Conservation (phyloP, 768 basidiomycete genomes). For the Termitomyces sp. region DNA sequence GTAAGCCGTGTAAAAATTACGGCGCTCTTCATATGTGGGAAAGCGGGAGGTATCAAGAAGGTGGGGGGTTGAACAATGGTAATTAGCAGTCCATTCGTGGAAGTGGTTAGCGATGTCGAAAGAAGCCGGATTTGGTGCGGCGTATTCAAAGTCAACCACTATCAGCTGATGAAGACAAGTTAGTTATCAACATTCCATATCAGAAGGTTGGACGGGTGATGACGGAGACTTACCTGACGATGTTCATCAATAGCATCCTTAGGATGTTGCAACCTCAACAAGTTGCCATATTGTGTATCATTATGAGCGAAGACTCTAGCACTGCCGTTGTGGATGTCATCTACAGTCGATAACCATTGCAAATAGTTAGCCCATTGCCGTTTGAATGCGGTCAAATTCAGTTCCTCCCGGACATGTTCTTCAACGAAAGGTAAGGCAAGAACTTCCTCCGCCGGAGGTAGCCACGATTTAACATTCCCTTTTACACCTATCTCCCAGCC, state of each 20-base stretch:
- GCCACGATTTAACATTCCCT: constrained; percentile 69
- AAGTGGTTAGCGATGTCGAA: constrained; percentile 98
- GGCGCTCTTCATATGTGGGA: constrained; percentile 66
- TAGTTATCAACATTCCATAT: neutral
- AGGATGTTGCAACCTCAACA: constrained; percentile 62
- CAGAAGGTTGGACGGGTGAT: neutral
- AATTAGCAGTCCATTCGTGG: constrained; percentile 95
- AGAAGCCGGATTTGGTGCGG: constrained; percentile 84
- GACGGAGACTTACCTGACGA: constrained; percentile 50
- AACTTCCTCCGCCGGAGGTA: constrained; percentile 67
- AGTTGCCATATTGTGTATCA: constrained; percentile 93
- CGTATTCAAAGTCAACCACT: constrained; percentile 98
- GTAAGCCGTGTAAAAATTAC: constrained; percentile 85
- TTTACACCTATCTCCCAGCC: constrained; percentile 55
- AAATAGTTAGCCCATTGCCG: constrained; percentile 64
- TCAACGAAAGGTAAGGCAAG: constrained; percentile 52
- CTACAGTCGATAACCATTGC: constrained; percentile 59
- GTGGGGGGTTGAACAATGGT: constrained; percentile 68
- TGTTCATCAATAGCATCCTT: constrained; percentile 62
- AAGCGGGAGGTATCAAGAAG: constrained; percentile 58
- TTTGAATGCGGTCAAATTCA: constrained; percentile 63
- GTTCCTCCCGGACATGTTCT: constrained; percentile 36
- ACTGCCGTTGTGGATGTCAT: constrained; percentile 54
- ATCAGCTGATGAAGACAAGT: constrained; percentile 54
- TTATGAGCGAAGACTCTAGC: constrained; percentile 84